phyloP scores from a whole-genome alignment of 345 rosid genomes.

The Citrus sp. region DNA sequence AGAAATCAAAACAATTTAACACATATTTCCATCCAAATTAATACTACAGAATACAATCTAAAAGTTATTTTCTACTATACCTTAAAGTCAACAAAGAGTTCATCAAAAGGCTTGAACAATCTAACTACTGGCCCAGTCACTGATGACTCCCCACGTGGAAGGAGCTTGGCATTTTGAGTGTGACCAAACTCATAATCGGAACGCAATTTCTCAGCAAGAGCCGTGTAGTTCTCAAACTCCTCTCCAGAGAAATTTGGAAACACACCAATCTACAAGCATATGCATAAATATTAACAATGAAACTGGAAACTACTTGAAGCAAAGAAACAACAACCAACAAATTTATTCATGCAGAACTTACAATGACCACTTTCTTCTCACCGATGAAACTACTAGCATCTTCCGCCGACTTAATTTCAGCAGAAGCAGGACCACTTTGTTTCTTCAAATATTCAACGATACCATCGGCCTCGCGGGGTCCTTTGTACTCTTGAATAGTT shows the following conservation, averaged over 20 bases:
- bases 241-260: conserved; percentile 84
- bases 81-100: conserved; percentile 74
- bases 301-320: not conserved
- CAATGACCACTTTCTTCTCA: conserved; percentile 67
- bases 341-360: conserved; percentile 33
- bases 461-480: conserved; percentile 95
- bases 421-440: conserved; percentile 93
- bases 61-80: conserved; percentile 27
- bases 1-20: not conserved
- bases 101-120: conserved; percentile 97
- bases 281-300: not conserved
- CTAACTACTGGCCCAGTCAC: conserved; percentile 84
- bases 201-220: conserved; percentile 77
- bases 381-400: conserved; percentile 55
- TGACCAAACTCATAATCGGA: conserved; percentile 90
- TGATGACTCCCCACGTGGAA: conserved; percentile 86
- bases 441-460: conserved; percentile 76
- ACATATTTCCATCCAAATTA: not conserved
- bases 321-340: not conserved
- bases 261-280: conserved; percentile 69
- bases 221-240: conserved; percentile 71
- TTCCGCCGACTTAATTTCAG: conserved; percentile 61
- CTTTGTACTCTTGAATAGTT: conserved; percentile 75
- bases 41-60: not conserved
- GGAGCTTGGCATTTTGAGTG: conserved; percentile 76